Evolutionary conservation across 257 asterid species (phyloP), one percentile per base, ranked within the genome.

Genomic region (Eustoma russellianum): DNA sequence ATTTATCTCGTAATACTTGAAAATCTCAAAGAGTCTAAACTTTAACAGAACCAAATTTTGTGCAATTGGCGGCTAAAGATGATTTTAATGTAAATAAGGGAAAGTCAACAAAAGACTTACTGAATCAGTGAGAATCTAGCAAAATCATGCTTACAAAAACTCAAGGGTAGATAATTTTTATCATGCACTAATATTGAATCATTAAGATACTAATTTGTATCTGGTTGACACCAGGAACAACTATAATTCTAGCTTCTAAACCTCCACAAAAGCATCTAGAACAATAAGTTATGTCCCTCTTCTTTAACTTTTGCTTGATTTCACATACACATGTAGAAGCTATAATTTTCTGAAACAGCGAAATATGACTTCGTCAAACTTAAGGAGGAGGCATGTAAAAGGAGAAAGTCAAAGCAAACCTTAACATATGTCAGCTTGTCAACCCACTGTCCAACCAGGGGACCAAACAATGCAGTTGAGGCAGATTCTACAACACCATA

Each of bases 401-500:
- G 3, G 49, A 17, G 67, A 15, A 56, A 61, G 7, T 5, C 17
- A 14, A 67, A 53, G 33, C 53, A 9, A 51, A 80, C 95, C 96
- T 76, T 72, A 59, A 63, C 64, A 52, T 90, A 90, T 11, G 93
- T 66, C 14, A 75, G 65, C 44, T 70, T 78, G 66, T 86, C 80
- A 49, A 91, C 95, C 78, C 64, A 80, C 5, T 81, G 74, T 24
- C 98, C 96, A 16, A 87, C 57, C 11, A 86, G 33, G 15, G 98
- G 95, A 40, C 94, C 98, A 15, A 83, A 71, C 44, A 86, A 40
- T 15, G 81, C 93, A 7, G 79, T 78, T 2, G 98, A 83, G 51
- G 86, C 83, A 50, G 92, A 71, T 70, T 91, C 98, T 7, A 77
- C 88, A 47, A 80, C 87, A 41, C 98, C 96, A 63, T 91, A 91